Conservation (phyloP, 768 basidiomycete species). For the Lanmaoa rubissima region DNA sequence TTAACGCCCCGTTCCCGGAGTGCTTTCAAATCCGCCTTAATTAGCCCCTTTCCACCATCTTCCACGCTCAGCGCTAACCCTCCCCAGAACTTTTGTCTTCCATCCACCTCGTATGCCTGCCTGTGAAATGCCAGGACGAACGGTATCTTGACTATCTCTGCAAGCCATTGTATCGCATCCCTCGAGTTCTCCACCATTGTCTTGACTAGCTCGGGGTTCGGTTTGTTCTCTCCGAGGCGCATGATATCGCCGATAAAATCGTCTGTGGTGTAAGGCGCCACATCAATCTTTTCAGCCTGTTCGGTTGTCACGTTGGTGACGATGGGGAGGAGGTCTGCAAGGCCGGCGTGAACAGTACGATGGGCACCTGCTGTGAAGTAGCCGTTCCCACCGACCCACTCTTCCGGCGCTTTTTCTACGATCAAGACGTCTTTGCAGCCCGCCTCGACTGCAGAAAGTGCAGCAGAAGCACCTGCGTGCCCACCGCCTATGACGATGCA, state of each 20-base stretch:
- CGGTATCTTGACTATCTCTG: constrained; percentile 46
- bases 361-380: constrained; percentile 72
- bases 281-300: constrained; percentile 47
- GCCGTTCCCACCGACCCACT: constrained; percentile 70
- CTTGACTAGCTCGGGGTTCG: constrained; percentile 48
- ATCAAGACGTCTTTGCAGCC: constrained; percentile 62
- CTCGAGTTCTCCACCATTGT: constrained; percentile 56
- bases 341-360: constrained; percentile 60
- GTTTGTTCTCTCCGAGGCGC: constrained; percentile 51
- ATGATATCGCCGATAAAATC: constrained; percentile 59
- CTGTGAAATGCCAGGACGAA: constrained; percentile 62
- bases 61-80: constrained; percentile 62
- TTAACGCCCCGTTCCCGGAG: constrained; percentile 50
- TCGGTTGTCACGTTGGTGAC: constrained; percentile 47
- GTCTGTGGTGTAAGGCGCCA: constrained; percentile 55
- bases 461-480: constrained; percentile 66
- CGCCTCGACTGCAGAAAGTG: constrained; percentile 55
- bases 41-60: constrained; percentile 67
- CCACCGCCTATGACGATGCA: constrained; percentile 66
- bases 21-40: constrained; percentile 51
- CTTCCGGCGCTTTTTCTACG: constrained; percentile 60
- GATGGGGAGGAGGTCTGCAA: constrained; percentile 57
- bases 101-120: constrained; percentile 65
- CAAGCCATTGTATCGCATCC: constrained; percentile 57
- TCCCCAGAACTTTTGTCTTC: constrained; percentile 68